Base-by-base conservation (phyloP, 768 basidiomycete genomes). In the Termitomyces sp. region DNA sequence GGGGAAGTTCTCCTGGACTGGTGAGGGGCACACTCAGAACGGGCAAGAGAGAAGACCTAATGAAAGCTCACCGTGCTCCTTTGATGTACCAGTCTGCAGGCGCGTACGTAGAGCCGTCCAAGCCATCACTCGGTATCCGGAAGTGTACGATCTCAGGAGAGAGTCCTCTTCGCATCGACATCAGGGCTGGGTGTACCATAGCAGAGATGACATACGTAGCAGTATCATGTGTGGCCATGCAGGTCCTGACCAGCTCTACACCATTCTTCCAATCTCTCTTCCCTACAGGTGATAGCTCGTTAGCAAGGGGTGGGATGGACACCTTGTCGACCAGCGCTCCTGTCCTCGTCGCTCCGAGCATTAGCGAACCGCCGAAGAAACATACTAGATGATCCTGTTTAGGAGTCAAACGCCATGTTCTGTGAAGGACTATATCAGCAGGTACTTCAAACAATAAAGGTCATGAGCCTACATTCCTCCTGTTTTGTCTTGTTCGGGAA, bases 321-420 rank as follows among this genome's bases (percentile, higher is more conserved):
- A 88, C 82, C 3, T 70, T 73, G 10, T 76, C 66, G 3, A 68
- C 70, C 17, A 77, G 56, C 0, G 86, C 78, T 10, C 87, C 87
- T 2, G 83, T 72, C 2, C 75, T 80, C 2, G 88, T 90, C 14
- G 92, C 90, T 12, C 95, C 93, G 2, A 98, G 81, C 78, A 98
- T 84, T 54, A 98, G 81, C 0, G 90, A 90, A 3, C 93, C 95
- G 19, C 87, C 93, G 34, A 98, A 74, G 82, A 97, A 98, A 71
- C 95, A 98, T 3, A 90, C 93, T 34, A 98, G 82, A 66, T 97
- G 95, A 66, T 98, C 95, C 73, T 98, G 95, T 66, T 97, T 96
- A 10, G 90, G 90, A 10, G 77, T 77, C 26, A 90, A 72, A 17
- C 80, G 79, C 92, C 91, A 94, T 34, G 74, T 71, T 24, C 90